phyloP scores from a whole-genome alignment of 306 rosid species.

The Prunus davidiana region DNA sequence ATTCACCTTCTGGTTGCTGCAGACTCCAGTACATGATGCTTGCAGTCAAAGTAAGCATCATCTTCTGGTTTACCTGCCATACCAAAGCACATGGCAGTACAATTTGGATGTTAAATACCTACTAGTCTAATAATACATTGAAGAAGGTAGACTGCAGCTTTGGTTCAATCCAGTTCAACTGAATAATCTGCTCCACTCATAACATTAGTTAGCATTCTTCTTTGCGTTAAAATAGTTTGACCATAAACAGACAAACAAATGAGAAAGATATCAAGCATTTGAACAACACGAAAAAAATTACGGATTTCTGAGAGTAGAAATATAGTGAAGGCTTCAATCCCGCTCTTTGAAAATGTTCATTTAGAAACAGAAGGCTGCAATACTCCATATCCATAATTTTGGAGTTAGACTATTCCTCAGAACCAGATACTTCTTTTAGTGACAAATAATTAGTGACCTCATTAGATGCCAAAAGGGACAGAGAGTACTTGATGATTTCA shows the following conservation, averaged over 20 bases:
- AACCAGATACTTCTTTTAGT: not conserved
- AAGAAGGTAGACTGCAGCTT: not conserved
- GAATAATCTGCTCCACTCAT: not conserved
- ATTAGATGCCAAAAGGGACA: not conserved
- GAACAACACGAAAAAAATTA: not conserved
- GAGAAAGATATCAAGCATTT: not conserved
- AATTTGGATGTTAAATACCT: slow-evolving; percentile 7
- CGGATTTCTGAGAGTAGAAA: not conserved
- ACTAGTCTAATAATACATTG: not conserved
- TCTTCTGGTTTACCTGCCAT: slow-evolving; percentile 87
- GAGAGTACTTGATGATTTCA: not conserved
- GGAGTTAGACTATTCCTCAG: not conserved
- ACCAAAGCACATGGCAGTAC: not conserved
- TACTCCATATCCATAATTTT: not conserved
- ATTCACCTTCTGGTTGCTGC: slow-evolving; percentile 51
- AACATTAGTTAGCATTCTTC: not conserved
- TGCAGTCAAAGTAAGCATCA: slow-evolving; percentile 90
- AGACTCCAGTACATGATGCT: slow-evolving; percentile 99
- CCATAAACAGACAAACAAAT: not conserved
- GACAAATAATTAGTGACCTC: not conserved
- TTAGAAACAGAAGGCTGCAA: not conserved
- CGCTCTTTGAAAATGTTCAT: slow-evolving; percentile 9
- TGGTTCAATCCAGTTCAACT: not conserved
- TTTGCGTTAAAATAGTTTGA: not conserved
- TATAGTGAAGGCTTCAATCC: not conserved